These are phyloP conservation scores for Peronospora farinosa DNA, from an alignment of 352 stramenopile genomes.

Conservation along the genomic window DNA sequence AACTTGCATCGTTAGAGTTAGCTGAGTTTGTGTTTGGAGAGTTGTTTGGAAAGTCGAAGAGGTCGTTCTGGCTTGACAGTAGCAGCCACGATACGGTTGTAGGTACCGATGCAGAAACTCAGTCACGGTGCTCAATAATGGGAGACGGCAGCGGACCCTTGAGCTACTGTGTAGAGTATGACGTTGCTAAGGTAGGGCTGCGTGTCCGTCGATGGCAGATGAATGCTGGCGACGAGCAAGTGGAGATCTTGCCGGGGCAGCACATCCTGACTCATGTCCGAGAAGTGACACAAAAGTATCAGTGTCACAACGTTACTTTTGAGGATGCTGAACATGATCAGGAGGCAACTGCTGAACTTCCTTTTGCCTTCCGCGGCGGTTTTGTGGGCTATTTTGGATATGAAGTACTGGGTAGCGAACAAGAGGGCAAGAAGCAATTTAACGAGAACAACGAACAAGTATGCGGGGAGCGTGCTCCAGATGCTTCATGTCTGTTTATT, in stretches of 20 bases:
- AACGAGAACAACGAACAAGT: slow-evolving; percentile 11
- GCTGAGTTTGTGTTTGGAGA: slow-evolving; percentile 50
- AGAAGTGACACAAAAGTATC: slow-evolving; percentile 30
- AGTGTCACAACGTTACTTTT: slow-evolving; percentile 29
- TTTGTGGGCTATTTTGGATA: slow-evolving; percentile 89
- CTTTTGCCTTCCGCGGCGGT: slow-evolving; percentile 77
- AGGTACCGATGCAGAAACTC: slow-evolving; percentile 12
- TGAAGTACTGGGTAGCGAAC: slow-evolving; percentile 54
- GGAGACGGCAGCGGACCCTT: slow-evolving; percentile 55
- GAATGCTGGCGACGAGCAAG: slow-evolving; percentile 15
- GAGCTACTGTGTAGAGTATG: slow-evolving; percentile 58
- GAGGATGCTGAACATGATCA: slow-evolving; percentile 9
- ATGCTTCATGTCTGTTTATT: slow-evolving; percentile 88
- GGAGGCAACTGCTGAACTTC: slow-evolving; percentile 17
- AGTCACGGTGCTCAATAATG: slow-evolving; percentile 69
- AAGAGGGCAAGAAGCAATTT: slow-evolving; percentile 18
- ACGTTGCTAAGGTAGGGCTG: slow-evolving; percentile 46
- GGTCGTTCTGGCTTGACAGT: slow-evolving; percentile 78
- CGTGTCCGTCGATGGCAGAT: slow-evolving; percentile 26
- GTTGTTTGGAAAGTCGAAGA: slow-evolving; percentile 39
- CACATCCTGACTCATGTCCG: slow-evolving; percentile 42
- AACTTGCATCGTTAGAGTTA: slow-evolving; percentile 50
- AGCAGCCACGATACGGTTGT: slow-evolving; percentile 51
- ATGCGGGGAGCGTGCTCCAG: slow-evolving; percentile 45
- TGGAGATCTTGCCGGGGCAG: slow-evolving; percentile 14